Evolutionary conservation across 1,284 basidiomycete genomes (phyloP), one percentile per base, ranked within the genome.

Genomic region (Moesziomyces sp.): DNA sequence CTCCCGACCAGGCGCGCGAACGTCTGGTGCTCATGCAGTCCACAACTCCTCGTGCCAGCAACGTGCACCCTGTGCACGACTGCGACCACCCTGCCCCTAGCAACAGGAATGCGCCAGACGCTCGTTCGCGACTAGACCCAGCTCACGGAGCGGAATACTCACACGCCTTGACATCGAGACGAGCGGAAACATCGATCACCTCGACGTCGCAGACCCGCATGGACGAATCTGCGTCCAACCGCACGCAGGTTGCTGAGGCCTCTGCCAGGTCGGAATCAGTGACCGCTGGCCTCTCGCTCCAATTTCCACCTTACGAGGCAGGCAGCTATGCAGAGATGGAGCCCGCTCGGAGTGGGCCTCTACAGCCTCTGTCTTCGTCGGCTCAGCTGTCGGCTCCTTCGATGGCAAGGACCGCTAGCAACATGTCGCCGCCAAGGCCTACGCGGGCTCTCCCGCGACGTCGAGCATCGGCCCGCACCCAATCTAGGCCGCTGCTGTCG

Each of bases 401-500:
- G 9, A 48, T 58, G 66, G 49, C 49, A 24, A 40, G 60, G n/a
- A 47, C 48, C 11, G 40, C 23, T 34, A 62, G 66, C 59, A 72
- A 67, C 59, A 72, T 72, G 69, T 72, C 69, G 8, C 69, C 69
- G 8, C 69, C 69, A 42, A 56, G 69, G 35, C 69, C 69, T 18
- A 72, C 69, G 16, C 47, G 69, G 34, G 54, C 63, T 5, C 50
- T 72, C 35, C 69, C 69, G 24, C 48, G 69, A 40, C 59, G 69
- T 23, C 47, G 56, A 28, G 69, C 69, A 38, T 72, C 69, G 18
- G 69, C 63, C 11, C 59, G 63, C 28, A 67, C 69, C 3, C 69
- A 67, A 28, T 63, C 30, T 45, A 52, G 63, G 18, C 69, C 69
- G 4, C 28, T 59, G 42, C 56, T 56, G 5, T 67, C 69, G 30